A percentile compares a stretch with the other conserved stretches of the same genome.
Conservation (phyloP, 2,329 filamentous ascomycete genomes). For the Phaeosphaeria sp. region DNA sequence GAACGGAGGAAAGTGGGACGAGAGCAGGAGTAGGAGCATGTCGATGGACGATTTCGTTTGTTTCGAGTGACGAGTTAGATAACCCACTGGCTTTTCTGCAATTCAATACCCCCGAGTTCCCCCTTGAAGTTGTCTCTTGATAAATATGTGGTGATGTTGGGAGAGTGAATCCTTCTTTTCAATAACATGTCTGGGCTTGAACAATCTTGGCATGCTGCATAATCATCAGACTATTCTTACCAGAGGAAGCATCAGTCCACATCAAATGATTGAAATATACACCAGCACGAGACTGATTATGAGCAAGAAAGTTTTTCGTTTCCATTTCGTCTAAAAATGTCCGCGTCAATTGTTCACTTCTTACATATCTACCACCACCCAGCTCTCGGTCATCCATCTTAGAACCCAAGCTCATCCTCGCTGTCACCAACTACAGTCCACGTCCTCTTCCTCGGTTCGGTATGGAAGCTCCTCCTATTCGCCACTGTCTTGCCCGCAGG, state of each 20-base stretch:
- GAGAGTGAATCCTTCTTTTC: too few relatives aligned
- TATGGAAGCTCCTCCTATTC: constrained; percentile 15
- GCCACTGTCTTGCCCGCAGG: constrained; percentile 8
- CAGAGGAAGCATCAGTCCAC: too few relatives aligned
- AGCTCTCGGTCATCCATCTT: too few relatives aligned
- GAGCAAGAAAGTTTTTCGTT: too few relatives aligned
- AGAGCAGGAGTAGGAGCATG: background rate
- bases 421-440: constrained; percentile 23
- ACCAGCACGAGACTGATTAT: too few relatives aligned
- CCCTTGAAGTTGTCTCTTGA: background rate
- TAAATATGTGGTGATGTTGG: background rate
- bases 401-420: constrained; percentile 37
- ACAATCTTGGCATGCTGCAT: too few relatives aligned
- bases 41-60: background rate
- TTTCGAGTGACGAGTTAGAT: background rate
- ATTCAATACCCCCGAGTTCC: background rate
- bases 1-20: background rate
- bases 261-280: too few relatives aligned
- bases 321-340: too few relatives aligned
- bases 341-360: too few relatives aligned
- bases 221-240: too few relatives aligned
- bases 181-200: too few relatives aligned
- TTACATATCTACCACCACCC: too few relatives aligned
- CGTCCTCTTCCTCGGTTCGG: constrained; percentile 9
- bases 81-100: background rate